phyloP scores from a whole-genome alignment of 257 asterid genomes.

The Mitragyna speciosa region DNA sequence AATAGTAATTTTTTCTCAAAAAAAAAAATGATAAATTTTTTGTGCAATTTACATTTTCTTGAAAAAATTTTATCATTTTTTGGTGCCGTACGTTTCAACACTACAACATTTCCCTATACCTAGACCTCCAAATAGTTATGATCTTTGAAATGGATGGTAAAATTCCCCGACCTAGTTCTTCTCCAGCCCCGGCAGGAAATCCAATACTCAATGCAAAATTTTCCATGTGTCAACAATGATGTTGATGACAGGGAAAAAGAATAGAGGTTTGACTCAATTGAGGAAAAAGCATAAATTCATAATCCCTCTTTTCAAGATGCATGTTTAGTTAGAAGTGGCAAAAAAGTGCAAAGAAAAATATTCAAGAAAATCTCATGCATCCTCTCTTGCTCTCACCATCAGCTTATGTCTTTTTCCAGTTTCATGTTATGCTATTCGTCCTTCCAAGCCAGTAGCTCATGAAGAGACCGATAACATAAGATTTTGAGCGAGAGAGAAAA shows the following conservation, averaged over 20 bases:
- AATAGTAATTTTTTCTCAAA: too few species aligned
- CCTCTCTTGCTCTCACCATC: background rate
- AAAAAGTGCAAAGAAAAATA: background rate
- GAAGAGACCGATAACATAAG: background rate
- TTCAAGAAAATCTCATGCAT: slow-evolving; percentile 4
- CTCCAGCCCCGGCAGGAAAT: background rate
- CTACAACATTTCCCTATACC: too few species aligned
- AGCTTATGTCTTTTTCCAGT: background rate
- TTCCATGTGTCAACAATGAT: background rate
- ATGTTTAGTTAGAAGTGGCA: slow-evolving; percentile 5
- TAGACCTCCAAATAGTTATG: too few species aligned
- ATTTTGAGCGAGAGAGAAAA: slow-evolving; percentile 11
- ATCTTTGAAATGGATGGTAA: too few species aligned
- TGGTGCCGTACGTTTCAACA: too few species aligned
- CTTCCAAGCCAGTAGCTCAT: slow-evolving; percentile 7
- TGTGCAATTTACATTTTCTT: too few species aligned
- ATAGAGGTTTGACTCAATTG: background rate
- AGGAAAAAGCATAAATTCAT: background rate
- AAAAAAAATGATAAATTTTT: too few species aligned
- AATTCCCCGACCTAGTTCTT: background rate
- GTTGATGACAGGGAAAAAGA: background rate
- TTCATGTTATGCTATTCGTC: slow-evolving; percentile 11
- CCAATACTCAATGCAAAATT: background rate
- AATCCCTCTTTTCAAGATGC: slow-evolving; percentile 9
- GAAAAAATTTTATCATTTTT: too few species aligned